Evolutionary conservation across 1,139 yeast species (phyloP), one percentile per base, ranked within the genome.

Genomic region (Lodderomyces pseudojiufengensis): DNA sequence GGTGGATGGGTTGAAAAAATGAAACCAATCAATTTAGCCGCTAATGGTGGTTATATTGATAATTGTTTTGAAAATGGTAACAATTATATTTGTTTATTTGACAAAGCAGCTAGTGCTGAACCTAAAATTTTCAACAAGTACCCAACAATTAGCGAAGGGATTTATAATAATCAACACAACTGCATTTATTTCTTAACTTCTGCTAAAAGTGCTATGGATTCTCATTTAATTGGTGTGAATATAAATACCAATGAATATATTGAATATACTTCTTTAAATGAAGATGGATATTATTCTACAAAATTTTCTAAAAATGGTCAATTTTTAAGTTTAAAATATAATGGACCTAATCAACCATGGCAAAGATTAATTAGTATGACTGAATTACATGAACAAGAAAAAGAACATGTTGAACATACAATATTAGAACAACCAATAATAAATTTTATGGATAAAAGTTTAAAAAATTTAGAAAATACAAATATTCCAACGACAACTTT

Each of bases 31-130:
- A 53, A 64, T 0, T 39, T 53, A 8, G 49, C 67, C 9, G 49
- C 57, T 4, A 49, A 55, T 25, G 60, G 59, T 0, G 84, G 90
- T 1, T 92, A 85, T 52, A 65, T 92, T 36, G 97, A 92, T 52
- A 72, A 80, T 4, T 65, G 84, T 9, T 80, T 80, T n/a, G 71
- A 71, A 22, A 39, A 54, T 35, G 72, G 80, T 38, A 81, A 83
- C 49, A 77, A 76, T 38, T 95, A 86, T 49, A 57, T 92, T 31
- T 95, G 81, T 1, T 73, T 76, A 43, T 90, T 80, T 50, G 66
- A 78, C 6, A 49, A 78, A 1, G 36, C 59, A 1, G 55, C 56
- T 6, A 83, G 84, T 4, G 54, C 55, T 5, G n/a, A 27, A 2
- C 39, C 45, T 8, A 65, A 58, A 31, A 43, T 79, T 11, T 55